Evolutionary conservation across 257 asterid genomes (phyloP).

Genomic region (Lithospermum erythrorhizon): DNA sequence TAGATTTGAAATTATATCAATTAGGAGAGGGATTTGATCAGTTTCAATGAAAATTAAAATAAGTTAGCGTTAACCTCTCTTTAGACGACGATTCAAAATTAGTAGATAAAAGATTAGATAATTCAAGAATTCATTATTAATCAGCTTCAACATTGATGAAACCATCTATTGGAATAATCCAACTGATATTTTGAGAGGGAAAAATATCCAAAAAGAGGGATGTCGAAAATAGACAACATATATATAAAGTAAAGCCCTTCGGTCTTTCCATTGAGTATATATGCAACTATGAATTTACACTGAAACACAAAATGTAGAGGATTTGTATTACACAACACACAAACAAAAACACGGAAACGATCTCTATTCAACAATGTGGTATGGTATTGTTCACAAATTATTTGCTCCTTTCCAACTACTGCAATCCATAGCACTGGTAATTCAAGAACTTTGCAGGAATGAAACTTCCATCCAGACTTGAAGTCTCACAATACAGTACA

Average conservation of each 20-base stretch:
- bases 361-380: conserved; percentile 26
- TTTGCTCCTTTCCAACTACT: conserved; percentile 23
- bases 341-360: conserved; percentile 23
- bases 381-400: conserved; percentile 37
- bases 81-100: too few species aligned
- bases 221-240: too few species aligned
- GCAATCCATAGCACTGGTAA: conserved; percentile 20
- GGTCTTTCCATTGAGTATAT: conserved; percentile 6
- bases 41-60: too few species aligned
- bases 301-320: conserved; percentile 18
- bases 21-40: conserved; percentile 14
- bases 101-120: too few species aligned
- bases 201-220: too few species aligned
- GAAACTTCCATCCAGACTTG: conserved; percentile 17
- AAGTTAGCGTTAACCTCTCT: too few species aligned
- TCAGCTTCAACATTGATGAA: too few species aligned
- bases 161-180: too few species aligned
- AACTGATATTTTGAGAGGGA: too few species aligned
- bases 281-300: conserved; percentile 35
- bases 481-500: conserved; percentile 45
- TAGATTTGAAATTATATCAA: too few species aligned
- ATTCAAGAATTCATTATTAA: too few species aligned
- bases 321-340: conserved; percentile 21
- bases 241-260: too few species aligned
- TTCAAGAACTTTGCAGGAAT: conserved; percentile 18